Conservation (phyloP, 805 yeast genomes). For the Candida odintsovae region DNA sequence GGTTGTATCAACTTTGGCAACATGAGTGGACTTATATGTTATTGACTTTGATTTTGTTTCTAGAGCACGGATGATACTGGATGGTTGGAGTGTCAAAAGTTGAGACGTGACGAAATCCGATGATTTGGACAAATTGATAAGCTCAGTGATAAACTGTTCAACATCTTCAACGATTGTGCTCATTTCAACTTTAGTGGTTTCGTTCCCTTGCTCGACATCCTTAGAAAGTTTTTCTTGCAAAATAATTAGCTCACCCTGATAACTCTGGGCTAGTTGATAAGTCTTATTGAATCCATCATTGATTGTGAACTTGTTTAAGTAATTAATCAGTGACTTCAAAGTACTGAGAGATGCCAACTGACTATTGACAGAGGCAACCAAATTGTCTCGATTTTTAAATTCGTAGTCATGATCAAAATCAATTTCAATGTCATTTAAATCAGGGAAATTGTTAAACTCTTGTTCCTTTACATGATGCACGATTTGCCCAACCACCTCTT, state of each 20-base stretch:
- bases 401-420: not conserved
- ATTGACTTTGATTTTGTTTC: not conserved
- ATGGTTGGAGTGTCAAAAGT: not conserved
- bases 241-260: not conserved
- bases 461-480: conserved; percentile 10
- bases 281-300: not conserved
- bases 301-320: not conserved
- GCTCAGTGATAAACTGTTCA: not conserved
- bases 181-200: conserved; percentile 1
- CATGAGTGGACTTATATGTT: not conserved
- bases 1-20: not conserved
- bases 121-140: not conserved
- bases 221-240: not conserved
- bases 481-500: not conserved
- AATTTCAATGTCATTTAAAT: not conserved
- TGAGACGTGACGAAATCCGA: not conserved
- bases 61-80: not conserved
- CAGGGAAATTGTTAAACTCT: conserved; percentile 5
- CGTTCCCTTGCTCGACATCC: not conserved
- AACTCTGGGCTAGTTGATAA: conserved; percentile 2
- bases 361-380: not conserved
- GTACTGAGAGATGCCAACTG: not conserved
- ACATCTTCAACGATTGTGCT: not conserved
- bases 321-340: not conserved
- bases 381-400: not conserved